Base-by-base conservation (phyloP, 2,329 filamentous ascomycete genomes). In the Pseudogymnoascus pannorum region DNA sequence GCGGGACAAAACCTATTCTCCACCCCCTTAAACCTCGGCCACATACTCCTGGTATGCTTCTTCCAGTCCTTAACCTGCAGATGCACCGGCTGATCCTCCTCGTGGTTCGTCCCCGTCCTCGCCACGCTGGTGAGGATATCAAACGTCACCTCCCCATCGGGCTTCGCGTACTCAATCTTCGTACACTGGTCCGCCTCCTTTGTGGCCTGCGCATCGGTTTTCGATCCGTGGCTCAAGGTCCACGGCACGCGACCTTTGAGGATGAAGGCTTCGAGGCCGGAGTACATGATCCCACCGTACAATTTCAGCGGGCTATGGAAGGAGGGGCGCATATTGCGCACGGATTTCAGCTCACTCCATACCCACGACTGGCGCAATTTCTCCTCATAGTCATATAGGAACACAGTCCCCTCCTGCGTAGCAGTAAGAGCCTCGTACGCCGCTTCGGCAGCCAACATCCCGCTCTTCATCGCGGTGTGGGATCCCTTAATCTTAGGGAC, bases 401-500 rank as follows among this genome's bases (percentile, higher is more conserved):
- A 97, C 40, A 97, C 83, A 3, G 90, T 88, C 57, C 87, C 87
- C 9, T 81, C 77, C 66, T 85, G 80, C 5, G 71, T 71, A 64
- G 73, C 78, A 57, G 72, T 77, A 24, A 99, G 79, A 2, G 94
- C 94, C 24, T 82, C 81, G 81, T 87, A 97, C 2, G 93, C 86
- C 29, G 94, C 90, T 76, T 97, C 91, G 42, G 93, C 94, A 5
- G 94, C 94, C 58, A 99, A 81, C 89, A 99, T 97, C 64, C 93
- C 94, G 1, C 91, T 95, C 72, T 92, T 91, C 91, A 99, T 97
- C 59, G 94, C 92, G 57, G 94, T 97, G 75, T 99, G 94, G 0
- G 93, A 97, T 62, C 94, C 94, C 78, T 99, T 99, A 75, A 99
- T 91, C 79, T 99, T 99, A 66, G 94, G 94, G 14, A 99, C 89